Conservation (phyloP, 768 basidiomycete species). For the Hygrocybe coccinea region DNA sequence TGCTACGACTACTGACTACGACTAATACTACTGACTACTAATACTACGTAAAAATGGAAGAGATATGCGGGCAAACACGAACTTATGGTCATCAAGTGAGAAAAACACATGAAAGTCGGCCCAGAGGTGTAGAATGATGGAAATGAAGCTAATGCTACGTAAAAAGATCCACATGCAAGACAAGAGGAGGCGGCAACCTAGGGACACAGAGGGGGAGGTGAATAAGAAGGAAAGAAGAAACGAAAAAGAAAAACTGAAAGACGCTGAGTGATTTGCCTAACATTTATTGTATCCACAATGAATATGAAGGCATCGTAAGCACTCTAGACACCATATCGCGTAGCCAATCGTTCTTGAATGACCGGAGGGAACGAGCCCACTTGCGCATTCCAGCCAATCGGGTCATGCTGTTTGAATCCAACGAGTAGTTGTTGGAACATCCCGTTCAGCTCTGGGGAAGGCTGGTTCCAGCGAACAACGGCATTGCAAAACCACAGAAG, state of each 20-base stretch:
- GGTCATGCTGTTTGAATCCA: constrained; percentile 87
- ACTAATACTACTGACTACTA: constrained; percentile 23
- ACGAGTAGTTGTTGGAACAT: constrained; percentile 91
- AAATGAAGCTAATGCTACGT: constrained; percentile 18
- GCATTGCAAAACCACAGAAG: constrained; percentile 98
- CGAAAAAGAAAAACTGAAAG: neutral
- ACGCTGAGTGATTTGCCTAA: too few species aligned
- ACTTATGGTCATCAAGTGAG: constrained; percentile 10
- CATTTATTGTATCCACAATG: too few species aligned
- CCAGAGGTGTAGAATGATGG: constrained; percentile 1
- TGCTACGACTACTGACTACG: constrained; percentile 41
- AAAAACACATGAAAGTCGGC: constrained; percentile 5
- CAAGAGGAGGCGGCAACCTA: constrained; percentile 25
- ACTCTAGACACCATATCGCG: constrained; percentile 79
- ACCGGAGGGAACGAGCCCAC: constrained; percentile 79
- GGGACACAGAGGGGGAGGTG: constrained; percentile 5
- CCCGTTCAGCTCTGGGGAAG: constrained; percentile 82
- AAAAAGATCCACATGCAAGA: constrained; percentile 47
- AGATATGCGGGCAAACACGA: constrained; percentile 19
- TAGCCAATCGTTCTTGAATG: constrained; percentile 81
- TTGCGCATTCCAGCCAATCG: constrained; percentile 80
- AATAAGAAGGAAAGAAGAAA: constrained; percentile 8
- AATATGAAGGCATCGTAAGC: too few species aligned
- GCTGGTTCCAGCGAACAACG: constrained; percentile 90
- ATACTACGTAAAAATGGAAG: constrained; percentile 27